phyloP scores from a whole-genome alignment of 805 yeast species.

The Ogataea pini region DNA sequence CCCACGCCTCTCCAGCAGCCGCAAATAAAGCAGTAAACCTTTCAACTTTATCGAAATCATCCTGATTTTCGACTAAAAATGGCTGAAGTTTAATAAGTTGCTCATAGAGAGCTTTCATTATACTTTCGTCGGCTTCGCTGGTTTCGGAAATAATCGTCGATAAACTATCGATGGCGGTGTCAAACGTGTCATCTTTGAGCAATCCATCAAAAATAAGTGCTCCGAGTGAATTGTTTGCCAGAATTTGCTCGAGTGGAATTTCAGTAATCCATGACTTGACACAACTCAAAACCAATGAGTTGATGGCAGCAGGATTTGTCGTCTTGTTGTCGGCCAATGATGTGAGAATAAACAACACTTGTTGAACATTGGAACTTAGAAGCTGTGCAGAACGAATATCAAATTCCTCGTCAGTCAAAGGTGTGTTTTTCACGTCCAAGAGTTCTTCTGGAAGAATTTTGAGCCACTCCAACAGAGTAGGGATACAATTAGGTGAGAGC shows the following conservation, averaged over 20 bases:
- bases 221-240: constrained; percentile 64
- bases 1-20: constrained; percentile 97
- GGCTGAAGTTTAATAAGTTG: constrained; percentile 65
- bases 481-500: constrained; percentile 44
- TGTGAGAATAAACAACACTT: constrained; percentile 64
- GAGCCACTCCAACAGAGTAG: constrained; percentile 71
- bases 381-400: constrained; percentile 61
- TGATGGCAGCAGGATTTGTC: constrained; percentile 35
- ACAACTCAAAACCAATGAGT: constrained; percentile 63
- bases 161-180: constrained; percentile 84
- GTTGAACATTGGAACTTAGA: constrained; percentile 64
- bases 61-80: constrained; percentile 46
- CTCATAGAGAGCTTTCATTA: constrained; percentile 66
- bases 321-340: constrained; percentile 40
- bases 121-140: constrained; percentile 57
- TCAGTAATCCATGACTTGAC: constrained; percentile 91
- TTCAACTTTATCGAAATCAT: constrained; percentile 66
- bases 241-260: constrained; percentile 69
- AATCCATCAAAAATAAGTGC: constrained; percentile 66
- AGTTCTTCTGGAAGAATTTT: constrained; percentile 91
- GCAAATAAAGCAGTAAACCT: constrained; percentile 76
- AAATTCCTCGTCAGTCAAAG: constrained; percentile 81
- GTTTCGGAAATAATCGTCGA: constrained; percentile 81
- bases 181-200: constrained; percentile 64
- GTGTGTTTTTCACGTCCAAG: constrained; percentile 70